These are phyloP conservation scores for Pythium sukuiense DNA, from an alignment of 352 stramenopile genomes.

Conservation along the genomic window DNA sequence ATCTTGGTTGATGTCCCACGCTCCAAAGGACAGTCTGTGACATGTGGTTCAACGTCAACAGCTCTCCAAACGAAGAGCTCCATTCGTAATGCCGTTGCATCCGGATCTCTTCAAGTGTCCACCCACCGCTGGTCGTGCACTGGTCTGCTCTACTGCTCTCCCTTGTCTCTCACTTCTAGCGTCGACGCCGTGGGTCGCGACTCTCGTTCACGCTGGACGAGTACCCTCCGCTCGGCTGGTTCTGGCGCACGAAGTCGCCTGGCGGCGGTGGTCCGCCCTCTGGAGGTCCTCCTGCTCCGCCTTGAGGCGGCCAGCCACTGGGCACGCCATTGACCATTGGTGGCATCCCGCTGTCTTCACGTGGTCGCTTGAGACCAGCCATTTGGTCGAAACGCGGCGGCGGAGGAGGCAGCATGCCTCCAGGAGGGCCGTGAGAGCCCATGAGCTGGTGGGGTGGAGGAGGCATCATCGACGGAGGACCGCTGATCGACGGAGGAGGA, in stretches of 20 bases:
- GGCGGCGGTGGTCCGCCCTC: constrained; percentile 5
- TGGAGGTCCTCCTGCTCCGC: background rate
- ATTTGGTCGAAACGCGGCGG: constrained; percentile 27
- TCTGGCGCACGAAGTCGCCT: constrained; percentile 6
- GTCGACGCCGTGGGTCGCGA: constrained; percentile 30
- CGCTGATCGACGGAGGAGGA: constrained; percentile 24
- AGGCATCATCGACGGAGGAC: constrained; percentile 11
- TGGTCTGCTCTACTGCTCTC: background rate
- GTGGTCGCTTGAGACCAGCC: constrained; percentile 25
- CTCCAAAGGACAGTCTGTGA: background rate
- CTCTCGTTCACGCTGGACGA: constrained; percentile 32
- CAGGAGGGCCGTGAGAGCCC: constrained; percentile 6
- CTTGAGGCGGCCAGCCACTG: constrained; percentile 17
- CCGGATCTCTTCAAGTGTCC: too few relatives aligned
- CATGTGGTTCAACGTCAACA: background rate
- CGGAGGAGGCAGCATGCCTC: constrained; percentile 19
- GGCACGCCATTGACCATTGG: constrained; percentile 1
- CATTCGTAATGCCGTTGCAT: background rate
- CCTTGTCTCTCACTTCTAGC: too few relatives aligned
- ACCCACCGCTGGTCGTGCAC: too few relatives aligned
- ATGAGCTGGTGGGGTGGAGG: constrained; percentile 25
- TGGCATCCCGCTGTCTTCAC: constrained; percentile 15
- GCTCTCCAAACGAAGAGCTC: background rate
- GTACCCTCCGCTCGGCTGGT: constrained; percentile 4
- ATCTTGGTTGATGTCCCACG: background rate